Evolutionary conservation across 495 filamentous ascomycete species (phyloP), one percentile per base, ranked within the genome.

Genomic region (Penicillium roqueforti): DNA sequence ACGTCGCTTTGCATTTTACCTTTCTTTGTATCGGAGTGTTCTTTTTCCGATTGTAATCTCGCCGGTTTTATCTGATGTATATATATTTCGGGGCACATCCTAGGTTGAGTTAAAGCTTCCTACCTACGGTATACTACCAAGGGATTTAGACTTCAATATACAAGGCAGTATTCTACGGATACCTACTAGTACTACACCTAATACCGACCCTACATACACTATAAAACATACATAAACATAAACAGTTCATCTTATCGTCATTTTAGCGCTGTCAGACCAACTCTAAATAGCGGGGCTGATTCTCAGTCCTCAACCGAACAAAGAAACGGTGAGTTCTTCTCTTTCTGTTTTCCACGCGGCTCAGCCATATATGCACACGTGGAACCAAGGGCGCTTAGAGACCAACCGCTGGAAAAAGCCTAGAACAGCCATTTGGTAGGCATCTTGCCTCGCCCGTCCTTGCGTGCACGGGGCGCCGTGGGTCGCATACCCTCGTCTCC

Each of bases 401-500:
- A 6, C 5, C 23, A 14, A 20, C 25, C 31, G 34, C 10, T 40
- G 19, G n/a, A 20, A 26, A 20, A 51, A 26, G 18, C 29, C 37
- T 50, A 39, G 34, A 19, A 11, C 18, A 9, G 11, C 47, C 47
- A 50, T 19, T 37, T 36, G 1, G 34, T 32, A 47, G 49, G 37
- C 59, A 67, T 56, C 51, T 55, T 45, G 42, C 42, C 47, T 56
- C 53, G 51, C 23, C 51, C 51, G 44, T 56, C 69, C 58, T 55
- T 67, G 32, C 60, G 53, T n/a, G 28, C 25, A 19, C 56, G 59
- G 11, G 48, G 49, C 11, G 32, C 40, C 16, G 53, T 18, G 2
- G 53, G 8, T 34, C 61, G 58, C 37, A 56, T 44, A 40, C 61
- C 59, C 28, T 75, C 73, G 19, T 76, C 75, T 14, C 65, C 67